Percentiles rank a stretch among this genome's conserved stretches.
phyloP scores from a whole-genome alignment of 164 flowering plant species.

The Nymphaea thermarum region DNA sequence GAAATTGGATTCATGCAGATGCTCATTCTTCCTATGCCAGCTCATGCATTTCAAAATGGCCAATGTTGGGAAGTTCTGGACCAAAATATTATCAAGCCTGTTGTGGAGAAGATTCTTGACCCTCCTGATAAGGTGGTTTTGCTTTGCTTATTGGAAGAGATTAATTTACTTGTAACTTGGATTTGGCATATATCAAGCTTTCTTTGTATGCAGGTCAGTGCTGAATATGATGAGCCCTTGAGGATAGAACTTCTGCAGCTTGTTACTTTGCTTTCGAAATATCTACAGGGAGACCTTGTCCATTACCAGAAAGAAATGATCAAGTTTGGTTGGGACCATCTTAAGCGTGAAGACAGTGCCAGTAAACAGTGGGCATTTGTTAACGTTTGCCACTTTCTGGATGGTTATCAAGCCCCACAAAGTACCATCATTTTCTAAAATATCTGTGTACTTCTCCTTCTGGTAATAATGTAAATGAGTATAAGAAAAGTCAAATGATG shows the following conservation, averaged over 20 bases:
- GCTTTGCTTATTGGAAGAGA: background rate
- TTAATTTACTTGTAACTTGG: background rate
- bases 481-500: too few species aligned
- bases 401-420: constrained; percentile 99
- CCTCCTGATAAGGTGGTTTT: constrained; percentile 92
- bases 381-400: constrained; percentile 97
- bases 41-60: constrained; percentile 86
- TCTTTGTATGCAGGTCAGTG: constrained; percentile 52
- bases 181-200: background rate
- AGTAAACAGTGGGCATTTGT: constrained; percentile 99
- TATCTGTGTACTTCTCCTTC: too few species aligned
- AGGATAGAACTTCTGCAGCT: constrained; percentile 98
- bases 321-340: constrained; percentile 99
- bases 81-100: constrained; percentile 61
- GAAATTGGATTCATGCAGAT: constrained; percentile 93
- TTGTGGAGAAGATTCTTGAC: constrained; percentile 96
- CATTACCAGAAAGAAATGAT: constrained; percentile 92
- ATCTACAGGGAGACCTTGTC: constrained; percentile 95
- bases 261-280: constrained; percentile 88
- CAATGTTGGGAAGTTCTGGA: constrained; percentile 98
- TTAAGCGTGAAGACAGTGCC: constrained; percentile 99
- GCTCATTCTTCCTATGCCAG: constrained; percentile 97
- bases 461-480: too few species aligned
- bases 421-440: constrained; percentile 56
- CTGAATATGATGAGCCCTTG: constrained; percentile 94